phyloP scores from a whole-genome alignment of 2,329 filamentous ascomycete species.

The Malbranchea cinnamomea region DNA sequence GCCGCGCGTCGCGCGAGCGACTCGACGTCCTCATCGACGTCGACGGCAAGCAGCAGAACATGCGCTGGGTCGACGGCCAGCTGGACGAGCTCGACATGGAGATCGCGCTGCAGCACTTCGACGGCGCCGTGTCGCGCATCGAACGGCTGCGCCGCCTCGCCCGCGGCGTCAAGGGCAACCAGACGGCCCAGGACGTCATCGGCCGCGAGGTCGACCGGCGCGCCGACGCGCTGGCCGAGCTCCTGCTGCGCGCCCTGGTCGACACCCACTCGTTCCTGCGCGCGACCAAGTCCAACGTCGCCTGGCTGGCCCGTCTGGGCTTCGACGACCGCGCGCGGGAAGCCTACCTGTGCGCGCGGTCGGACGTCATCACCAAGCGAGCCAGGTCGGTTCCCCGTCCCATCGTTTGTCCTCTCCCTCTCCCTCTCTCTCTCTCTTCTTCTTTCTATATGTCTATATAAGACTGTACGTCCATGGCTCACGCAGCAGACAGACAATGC shows the following conservation, averaged over 20 bases:
- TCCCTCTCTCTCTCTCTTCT: too few species aligned
- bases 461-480: too few species aligned
- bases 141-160: slow-evolving; percentile 73
- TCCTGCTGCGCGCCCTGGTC: slow-evolving; percentile 63
- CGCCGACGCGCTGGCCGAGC: slow-evolving; percentile 57
- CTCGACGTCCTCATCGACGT: slow-evolving; percentile 74
- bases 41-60: slow-evolving; percentile 88
- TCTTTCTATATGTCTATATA: too few species aligned
- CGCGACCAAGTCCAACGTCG: slow-evolving; percentile 66
- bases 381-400: slow-evolving; percentile 50
- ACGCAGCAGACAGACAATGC: slow-evolving; percentile 50
- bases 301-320: slow-evolving; percentile 71
- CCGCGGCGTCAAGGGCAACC: slow-evolving; percentile 68
- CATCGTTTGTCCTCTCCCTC: neutral
- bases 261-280: slow-evolving; percentile 62
- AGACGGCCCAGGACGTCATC: slow-evolving; percentile 81
- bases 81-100: slow-evolving; percentile 94
- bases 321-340: slow-evolving; percentile 83
- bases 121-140: slow-evolving; percentile 66
- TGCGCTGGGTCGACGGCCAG: slow-evolving; percentile 89
- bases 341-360: slow-evolving; percentile 68
- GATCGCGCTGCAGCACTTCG: slow-evolving; percentile 79
- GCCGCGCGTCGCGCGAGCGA: slow-evolving; percentile 59
- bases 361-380: slow-evolving; percentile 63
- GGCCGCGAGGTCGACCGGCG: slow-evolving; percentile 80